Conservation (phyloP, 2,329 filamentous ascomycete species). For the Colletotrichum tropicicola region DNA sequence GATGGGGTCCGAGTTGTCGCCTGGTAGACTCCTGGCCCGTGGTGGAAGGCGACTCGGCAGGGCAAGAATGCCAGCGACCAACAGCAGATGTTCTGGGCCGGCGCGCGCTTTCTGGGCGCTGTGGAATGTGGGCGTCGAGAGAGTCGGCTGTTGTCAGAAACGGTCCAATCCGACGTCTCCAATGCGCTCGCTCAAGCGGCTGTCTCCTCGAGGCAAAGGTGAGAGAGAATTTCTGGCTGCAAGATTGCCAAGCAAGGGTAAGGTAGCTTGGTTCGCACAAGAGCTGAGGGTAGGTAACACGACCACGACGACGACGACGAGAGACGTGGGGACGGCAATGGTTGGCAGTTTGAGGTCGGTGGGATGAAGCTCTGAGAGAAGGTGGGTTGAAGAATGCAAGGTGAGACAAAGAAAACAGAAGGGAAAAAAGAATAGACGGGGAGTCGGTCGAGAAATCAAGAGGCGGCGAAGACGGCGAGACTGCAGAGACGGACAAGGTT, state of each 20-base stretch:
- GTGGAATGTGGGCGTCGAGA: conserved; percentile 12
- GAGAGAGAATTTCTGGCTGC: not conserved
- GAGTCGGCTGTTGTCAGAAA: not conserved
- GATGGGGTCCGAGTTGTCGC: conserved; percentile 10
- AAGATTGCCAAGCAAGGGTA: not conserved
- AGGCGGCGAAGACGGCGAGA: not conserved
- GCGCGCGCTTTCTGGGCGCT: not conserved
- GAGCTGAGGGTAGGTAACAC: no score
- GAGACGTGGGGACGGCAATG: no score
- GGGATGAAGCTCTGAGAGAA: conserved; percentile 3
- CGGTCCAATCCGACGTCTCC: not conserved
- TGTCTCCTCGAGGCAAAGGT: not conserved
- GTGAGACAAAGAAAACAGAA: conserved; percentile 27
- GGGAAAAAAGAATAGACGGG: conserved; percentile 3
- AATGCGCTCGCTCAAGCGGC: not conserved
- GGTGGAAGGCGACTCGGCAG: not conserved
- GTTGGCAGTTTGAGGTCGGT: not conserved
- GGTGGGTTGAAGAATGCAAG: conserved; percentile 20
- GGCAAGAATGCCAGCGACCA: conserved; percentile 14
- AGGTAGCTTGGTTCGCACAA: no score
- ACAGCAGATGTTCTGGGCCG: conserved; percentile 12
- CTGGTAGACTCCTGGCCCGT: not conserved
- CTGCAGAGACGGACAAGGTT: not conserved
- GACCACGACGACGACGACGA: no score
- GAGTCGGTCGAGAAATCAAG: no score